Conservation (phyloP, 257 asterid genomes). For the Solanum sparsipilum region DNA sequence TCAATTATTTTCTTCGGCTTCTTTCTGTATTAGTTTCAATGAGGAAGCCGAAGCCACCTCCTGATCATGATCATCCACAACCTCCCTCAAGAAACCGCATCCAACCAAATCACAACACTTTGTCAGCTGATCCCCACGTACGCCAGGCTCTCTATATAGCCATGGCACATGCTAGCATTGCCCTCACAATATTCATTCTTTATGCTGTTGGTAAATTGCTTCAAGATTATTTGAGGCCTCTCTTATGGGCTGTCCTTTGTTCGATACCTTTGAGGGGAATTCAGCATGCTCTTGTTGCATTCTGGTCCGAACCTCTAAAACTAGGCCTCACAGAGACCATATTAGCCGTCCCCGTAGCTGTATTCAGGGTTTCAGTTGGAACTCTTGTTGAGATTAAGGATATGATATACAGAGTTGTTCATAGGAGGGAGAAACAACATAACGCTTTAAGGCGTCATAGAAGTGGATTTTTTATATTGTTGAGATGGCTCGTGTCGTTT, state of each 20-base stretch:
- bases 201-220: slow-evolving; percentile 67
- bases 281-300: slow-evolving; percentile 72
- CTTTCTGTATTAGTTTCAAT: slow-evolving; percentile 64
- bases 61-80: neutral
- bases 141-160: slow-evolving; percentile 85
- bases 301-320: slow-evolving; percentile 78
- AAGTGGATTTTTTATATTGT: slow-evolving; percentile 56
- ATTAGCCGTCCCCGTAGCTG: slow-evolving; percentile 68
- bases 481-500: slow-evolving; percentile 81
- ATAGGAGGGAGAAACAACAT: slow-evolving; percentile 31
- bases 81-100: neutral
- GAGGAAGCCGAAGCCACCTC: slow-evolving; percentile 42
- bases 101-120: neutral
- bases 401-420: slow-evolving; percentile 21
- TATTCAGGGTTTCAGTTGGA: slow-evolving; percentile 64
- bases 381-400: slow-evolving; percentile 71
- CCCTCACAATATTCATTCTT: slow-evolving; percentile 47
- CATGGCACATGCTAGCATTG: slow-evolving; percentile 92
- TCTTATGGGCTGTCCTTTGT: slow-evolving; percentile 88
- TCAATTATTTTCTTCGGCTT: neutral
- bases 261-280: slow-evolving; percentile 88
- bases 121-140: slow-evolving; percentile 60
- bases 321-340: slow-evolving; percentile 85
- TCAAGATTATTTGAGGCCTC: slow-evolving; percentile 77
- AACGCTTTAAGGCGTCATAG: slow-evolving; percentile 26